Evolutionary conservation across 345 rosid genomes (phyloP), one percentile per base, ranked within the genome.

Genomic region (Gossypium arboreum): DNA sequence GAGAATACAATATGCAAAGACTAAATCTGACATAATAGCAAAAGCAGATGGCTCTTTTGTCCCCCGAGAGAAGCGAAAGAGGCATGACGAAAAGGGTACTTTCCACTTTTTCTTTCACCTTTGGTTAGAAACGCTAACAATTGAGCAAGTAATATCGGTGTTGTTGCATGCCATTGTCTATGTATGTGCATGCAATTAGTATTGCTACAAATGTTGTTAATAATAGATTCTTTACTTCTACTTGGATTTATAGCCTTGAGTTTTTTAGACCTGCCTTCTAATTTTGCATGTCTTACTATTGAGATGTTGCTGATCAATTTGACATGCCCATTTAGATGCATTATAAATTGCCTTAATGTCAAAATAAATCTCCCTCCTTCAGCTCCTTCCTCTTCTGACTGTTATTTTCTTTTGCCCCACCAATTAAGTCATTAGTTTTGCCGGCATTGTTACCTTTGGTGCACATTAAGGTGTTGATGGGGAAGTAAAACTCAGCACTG

Each of bases 21-120:
- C 97, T 4, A 96, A 96, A 79, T 93, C 98, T 52, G 99, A 96
- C 84, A 79, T 93, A 70, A 75, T 96, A 74, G 90, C 99, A 58
- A 96, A 92, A 84, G 97, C 98, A 7, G 98, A 96, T 86, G 99
- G 98, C 59, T 89, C 97, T 2, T 96, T 96, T 88, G 97, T 90
- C 79, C 98, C 97, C 29, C 89, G 97, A 39, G 98, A 96, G 87
- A 96, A 94, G 69, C 75, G 97, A 59, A 96, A 93, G 89, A 89
- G 91, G 79, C 97, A 90, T 4, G 98, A 96, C 47, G 99, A 96
- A 72, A 96, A 89, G 86, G 98, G 99, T 92, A 74, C 25, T 48
- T 58, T 27, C 56, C 62, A 39, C 51, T 11, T 65, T 47, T 7
- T 2, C 47, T 27, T 60, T 70, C 13, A 34, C 54, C 11, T 70